phyloP scores from a whole-genome alignment of 2,329 filamentous ascomycete genomes.

The Alternaria solani region DNA sequence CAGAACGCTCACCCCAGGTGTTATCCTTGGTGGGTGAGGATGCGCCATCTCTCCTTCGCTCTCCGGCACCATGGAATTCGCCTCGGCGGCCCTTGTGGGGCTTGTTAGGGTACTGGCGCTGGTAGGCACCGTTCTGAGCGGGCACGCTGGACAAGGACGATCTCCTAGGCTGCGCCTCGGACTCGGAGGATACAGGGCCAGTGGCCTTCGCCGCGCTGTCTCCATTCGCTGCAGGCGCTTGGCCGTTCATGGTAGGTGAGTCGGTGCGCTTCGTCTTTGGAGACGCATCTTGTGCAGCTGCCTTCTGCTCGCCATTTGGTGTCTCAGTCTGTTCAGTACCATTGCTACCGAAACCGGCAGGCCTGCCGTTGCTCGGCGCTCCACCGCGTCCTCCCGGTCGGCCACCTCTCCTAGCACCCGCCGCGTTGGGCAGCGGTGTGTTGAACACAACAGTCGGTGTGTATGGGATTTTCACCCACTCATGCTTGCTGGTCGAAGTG shows the following conservation, averaged over 20 bases:
- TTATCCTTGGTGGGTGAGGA: conserved; percentile 44
- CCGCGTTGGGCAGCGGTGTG: conserved; percentile 72
- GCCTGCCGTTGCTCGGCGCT: conserved; percentile 62
- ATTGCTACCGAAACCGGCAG: conserved; percentile 52
- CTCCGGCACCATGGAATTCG: conserved; percentile 38
- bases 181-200: conserved; percentile 28
- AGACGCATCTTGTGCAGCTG: conserved; percentile 37
- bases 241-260: conserved; percentile 42
- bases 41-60: conserved; percentile 46
- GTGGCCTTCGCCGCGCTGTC: conserved; percentile 36
- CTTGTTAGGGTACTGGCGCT: conserved; percentile 43
- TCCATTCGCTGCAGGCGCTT: conserved; percentile 28
- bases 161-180: conserved; percentile 34
- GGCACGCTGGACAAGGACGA: conserved; percentile 26
- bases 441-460: conserved; percentile 87
- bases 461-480: conserved; percentile 85
- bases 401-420: conserved; percentile 49
- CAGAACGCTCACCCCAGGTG: conserved; percentile 42
- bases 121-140: conserved; percentile 36
- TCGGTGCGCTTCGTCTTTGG: conserved; percentile 48
- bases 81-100: conserved; percentile 43
- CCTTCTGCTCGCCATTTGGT: conserved; percentile 44
- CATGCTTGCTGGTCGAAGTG: conserved; percentile 68
- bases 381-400: conserved; percentile 64
- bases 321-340: conserved; percentile 48